Evolutionary conservation across 805 yeast genomes (phyloP), one percentile per base, ranked within the genome.

Genomic region (Barnettozyma vustinii): DNA sequence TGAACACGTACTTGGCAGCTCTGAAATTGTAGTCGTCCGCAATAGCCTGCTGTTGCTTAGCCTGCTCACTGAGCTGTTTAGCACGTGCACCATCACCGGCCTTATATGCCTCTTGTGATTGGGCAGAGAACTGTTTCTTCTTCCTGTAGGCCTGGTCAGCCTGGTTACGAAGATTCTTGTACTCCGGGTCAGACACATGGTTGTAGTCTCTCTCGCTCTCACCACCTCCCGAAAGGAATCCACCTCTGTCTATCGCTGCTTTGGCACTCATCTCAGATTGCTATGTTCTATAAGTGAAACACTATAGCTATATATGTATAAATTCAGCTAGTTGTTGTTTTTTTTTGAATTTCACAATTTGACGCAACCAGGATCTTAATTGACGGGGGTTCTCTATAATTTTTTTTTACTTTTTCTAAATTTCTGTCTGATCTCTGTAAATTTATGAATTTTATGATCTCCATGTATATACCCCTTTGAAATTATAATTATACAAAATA

Each of bases 1-100:
- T 72, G 64, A 92, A 92, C 1, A 87, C 96, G 60, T 83, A 90
- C 64, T 83, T 88, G 1, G 97, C 97, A 4, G 98, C 99, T 65
- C 82, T 80, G 18, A 73, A 69, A 66, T 91, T 91, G 62, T 74
- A 79, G 36, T 71, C 63, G 40, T 89, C 96, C 32, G 89, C 94
- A 54, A 82, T 68, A 0, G 60, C 66, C 26, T 71, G 72, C 51
- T 80, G 80, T 52, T 74, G 63, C 61, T 87, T 84, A 30, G 92
- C 83, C 61, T 82, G 69, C 35, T 79, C 80, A 45, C 95, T 84
- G 51, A 87, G 71, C 51, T 80, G 79, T 56, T 84, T 83, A 1
- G 98, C 98, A 55, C 67, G 68, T 12, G 73, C 75, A 48, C 83
- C 83, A 60, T 90, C 85, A 4, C 97, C 97, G 2, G 68, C 59